A percentile compares a stretch with the other conserved stretches of the same genome.
Evolutionary conservation across 495 filamentous ascomycete species (phyloP).

Genomic region (Echria macrotheca): DNA sequence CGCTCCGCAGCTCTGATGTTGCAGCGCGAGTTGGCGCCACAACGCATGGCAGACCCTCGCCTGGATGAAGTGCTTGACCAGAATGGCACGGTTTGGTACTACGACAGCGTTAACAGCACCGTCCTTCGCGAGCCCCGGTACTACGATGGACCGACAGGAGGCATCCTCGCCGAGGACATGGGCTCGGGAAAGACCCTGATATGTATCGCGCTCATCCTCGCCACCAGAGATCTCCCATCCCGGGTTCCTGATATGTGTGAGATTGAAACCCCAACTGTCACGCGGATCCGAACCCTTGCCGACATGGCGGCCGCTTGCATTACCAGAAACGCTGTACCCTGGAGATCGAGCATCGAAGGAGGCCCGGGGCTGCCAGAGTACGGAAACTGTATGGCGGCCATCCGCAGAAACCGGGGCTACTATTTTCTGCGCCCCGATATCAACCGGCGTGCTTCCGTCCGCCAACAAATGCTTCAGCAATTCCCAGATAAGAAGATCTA

Average conservation of each 20-base stretch:
- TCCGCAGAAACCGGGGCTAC: slow-evolving; percentile 47
- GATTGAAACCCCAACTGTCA: too few relatives aligned
- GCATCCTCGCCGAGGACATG: slow-evolving; percentile 69
- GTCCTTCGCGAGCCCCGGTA: slow-evolving; percentile 57
- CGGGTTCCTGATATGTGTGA: slow-evolving; percentile 52
- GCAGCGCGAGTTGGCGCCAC: slow-evolving; percentile 67
- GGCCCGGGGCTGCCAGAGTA: slow-evolving; percentile 35
- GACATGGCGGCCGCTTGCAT: slow-evolving; percentile 70
- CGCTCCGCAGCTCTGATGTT: slow-evolving; percentile 82
- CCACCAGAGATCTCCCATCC: slow-evolving; percentile 66
- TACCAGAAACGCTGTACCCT: slow-evolving; percentile 61
- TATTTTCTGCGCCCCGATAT: slow-evolving; percentile 40
- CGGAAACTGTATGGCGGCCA: slow-evolving; percentile 46
- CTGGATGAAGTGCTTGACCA: slow-evolving; percentile 54
- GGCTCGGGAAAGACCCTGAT: slow-evolving; percentile 85
- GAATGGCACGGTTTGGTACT: slow-evolving; percentile 60
- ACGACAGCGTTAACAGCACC: slow-evolving; percentile 57
- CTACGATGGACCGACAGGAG: slow-evolving; percentile 73
- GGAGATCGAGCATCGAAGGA: slow-evolving; percentile 53
- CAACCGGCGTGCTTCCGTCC: not conserved
- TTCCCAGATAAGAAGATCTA: slow-evolving; percentile 48
- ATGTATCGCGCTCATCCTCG: slow-evolving; percentile 74
- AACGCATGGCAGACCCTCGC: slow-evolving; percentile 66
- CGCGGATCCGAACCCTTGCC: slow-evolving; percentile 9
- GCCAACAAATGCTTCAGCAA: too few relatives aligned